Evolutionary conservation across 129 eudicot species (phyloP).

Genomic region (Flaveria robusta): DNA sequence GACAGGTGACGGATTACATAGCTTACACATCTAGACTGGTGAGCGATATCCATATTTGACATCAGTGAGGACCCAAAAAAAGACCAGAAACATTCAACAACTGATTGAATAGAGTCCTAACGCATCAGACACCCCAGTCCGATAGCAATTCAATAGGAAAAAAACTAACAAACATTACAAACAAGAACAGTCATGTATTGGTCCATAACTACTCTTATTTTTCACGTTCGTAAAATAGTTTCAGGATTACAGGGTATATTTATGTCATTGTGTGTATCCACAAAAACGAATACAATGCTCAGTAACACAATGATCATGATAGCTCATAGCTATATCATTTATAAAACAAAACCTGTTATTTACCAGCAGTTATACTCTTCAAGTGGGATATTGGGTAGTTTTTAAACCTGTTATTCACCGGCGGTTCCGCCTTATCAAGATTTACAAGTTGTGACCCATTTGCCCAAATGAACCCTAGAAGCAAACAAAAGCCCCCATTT

Average conservation of each 20-base stretch:
- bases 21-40: neutral
- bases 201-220: neutral
- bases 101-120: neutral
- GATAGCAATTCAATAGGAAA: too few relatives aligned
- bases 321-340: too few relatives aligned
- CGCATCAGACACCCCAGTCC: too few relatives aligned
- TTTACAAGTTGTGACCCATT: too few relatives aligned
- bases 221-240: neutral
- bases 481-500: too few relatives aligned
- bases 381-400: too few relatives aligned
- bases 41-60: neutral
- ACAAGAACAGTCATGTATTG: neutral
- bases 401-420: too few relatives aligned
- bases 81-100: neutral
- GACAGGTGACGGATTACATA: neutral
- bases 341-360: too few relatives aligned
- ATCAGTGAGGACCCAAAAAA: neutral
- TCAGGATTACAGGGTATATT: neutral
- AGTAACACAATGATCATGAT: neutral
- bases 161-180: neutral
- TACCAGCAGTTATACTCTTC: too few relatives aligned
- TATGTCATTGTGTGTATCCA: neutral
- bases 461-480: too few relatives aligned
- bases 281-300: neutral
- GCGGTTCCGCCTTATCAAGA: too few relatives aligned